Evolutionary conservation across 495 filamentous ascomycete genomes (phyloP), one percentile per base, ranked within the genome.

Genomic region (Bathelium albidoporum): DNA sequence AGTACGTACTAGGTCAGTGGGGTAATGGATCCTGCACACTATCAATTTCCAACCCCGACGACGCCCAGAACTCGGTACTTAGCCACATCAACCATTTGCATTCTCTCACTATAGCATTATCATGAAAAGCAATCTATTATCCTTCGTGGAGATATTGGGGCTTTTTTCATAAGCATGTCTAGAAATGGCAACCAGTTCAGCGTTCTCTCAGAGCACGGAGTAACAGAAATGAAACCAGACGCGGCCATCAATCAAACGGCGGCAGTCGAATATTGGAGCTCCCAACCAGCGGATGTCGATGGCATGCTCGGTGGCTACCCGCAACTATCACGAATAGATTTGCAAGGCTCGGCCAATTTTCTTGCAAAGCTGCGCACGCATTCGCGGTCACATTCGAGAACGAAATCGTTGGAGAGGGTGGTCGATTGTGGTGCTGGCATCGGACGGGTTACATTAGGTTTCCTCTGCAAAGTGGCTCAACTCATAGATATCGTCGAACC

Each of bases 241-340:
- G 71, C 81, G 11, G 63, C 69, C 5, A 85, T 87, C 70, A 75
- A 78, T 70, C 74, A 77, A 64, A 72, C 28, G 34, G 65, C 62
- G n/a, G 72, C 82, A 32, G 73, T 83, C 11, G 69, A 71, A n/a
- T 96, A 96, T 81, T 96, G 90, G 91, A 81, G 84, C 68, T 75
- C 78, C 65, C 76, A 89, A 64, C 77, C 85, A n/a, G 80, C 89
- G 43, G 86, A 85, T 63, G 79, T 86, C 60, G 83, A 86, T 70
- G 88, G 86, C 69, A 93, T 96, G 88, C 87, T 97, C 0, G 90
- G 91, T 68, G 88, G 89, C 45, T 92, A 82, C 67, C 88, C 87
- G 0, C 79, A 85, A 70, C 82, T 92, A 71, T 86, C 83, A 32
- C 81, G 83, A 61, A 81, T 89, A 68, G 93, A 96, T 71, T 80